Percentiles rank a stretch among this genome's conserved stretches.
These are phyloP conservation scores for Cryphonectria carpinicola DNA, from an alignment of 2,329 filamentous ascomycete genomes.

Conservation along the genomic window DNA sequence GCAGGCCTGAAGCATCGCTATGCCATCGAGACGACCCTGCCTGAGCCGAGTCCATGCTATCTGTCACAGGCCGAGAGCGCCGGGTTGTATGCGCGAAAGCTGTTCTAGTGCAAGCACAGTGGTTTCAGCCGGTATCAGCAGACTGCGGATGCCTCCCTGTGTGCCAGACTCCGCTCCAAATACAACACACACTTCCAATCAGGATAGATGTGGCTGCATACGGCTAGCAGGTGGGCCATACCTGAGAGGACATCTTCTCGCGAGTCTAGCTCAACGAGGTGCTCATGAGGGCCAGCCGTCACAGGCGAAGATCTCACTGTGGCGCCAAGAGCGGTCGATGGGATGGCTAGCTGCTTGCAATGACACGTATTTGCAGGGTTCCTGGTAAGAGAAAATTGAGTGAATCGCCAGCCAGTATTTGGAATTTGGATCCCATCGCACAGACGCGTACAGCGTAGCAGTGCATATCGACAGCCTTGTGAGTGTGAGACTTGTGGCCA, in stretches of 20 bases:
- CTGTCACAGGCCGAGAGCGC: background rate
- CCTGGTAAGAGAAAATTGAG: background rate
- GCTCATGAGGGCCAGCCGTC: background rate
- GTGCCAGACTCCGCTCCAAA: background rate
- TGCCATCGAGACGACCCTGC: background rate
- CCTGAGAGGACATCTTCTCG: background rate
- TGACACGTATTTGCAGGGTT: background rate
- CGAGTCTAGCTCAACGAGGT: background rate
- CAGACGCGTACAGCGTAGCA: background rate
- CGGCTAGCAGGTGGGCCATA: background rate
- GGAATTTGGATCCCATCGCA: background rate
- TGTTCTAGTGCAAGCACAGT: background rate
- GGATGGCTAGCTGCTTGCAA: background rate
- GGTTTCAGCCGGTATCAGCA: slow-evolving; percentile 4
- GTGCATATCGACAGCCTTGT: background rate
- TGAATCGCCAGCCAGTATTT: background rate
- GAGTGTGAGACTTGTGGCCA: background rate
- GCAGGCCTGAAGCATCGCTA: background rate
- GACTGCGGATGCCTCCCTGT: slow-evolving; percentile 10
- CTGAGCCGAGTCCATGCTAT: background rate
- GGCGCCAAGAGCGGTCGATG: background rate
- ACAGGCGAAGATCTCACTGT: background rate
- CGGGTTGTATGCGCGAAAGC: background rate
- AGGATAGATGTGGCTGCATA: background rate
- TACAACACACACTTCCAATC: background rate